Base-by-base conservation (phyloP, 2,329 filamentous ascomycete genomes). In the Monosporascus sp. region DNA sequence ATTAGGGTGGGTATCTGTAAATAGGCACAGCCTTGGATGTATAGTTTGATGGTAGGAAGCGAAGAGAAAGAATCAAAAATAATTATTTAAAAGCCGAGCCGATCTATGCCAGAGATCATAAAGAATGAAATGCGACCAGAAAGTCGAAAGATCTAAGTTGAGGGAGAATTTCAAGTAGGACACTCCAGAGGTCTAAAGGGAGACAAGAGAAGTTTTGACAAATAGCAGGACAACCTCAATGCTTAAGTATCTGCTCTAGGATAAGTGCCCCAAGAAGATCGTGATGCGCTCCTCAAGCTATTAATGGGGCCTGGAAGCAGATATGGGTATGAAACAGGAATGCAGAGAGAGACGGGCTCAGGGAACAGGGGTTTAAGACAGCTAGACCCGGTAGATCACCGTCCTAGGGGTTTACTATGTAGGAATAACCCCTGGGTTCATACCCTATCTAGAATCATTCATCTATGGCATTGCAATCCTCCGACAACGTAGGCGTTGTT, bases 11-110 rank as follows among this genome's bases (percentile, higher is more conserved):
- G 48, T 37, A 55, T 49, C 52, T 11, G 49, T 51, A 60, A 55
- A 57, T 53, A 70, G 68, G 68, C 67, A 58, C 65, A 69, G 68
- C 67, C 68, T 60, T 31, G 49, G 62, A 58, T 45, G 45, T 54
- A 37, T 43, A 14, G 24, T 46, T 47, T 53, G 20, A 41, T 41
- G 9, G 15, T 9, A 59, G 59, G 58, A 65, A 68, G 64, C 58
- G 67, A 70, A 60, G 54, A 66, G 58, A 54, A 60, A 55, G 51
- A 55, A 66, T 54, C 48, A 51, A 52, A 56, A 53, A 56, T 51
- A 53, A 56, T 51, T n/a, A 49, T 50, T 38, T 37, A 63, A 55
- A 68, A 61, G 62, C 66, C 56, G 62, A 66, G 65, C 67, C 62
- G 60, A 60, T 56, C 63, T 65, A 59, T 61, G 63, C 60, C 53